Evolutionary conservation across 106 monocot genomes (phyloP).

Genomic region (Acorus calamus): DNA sequence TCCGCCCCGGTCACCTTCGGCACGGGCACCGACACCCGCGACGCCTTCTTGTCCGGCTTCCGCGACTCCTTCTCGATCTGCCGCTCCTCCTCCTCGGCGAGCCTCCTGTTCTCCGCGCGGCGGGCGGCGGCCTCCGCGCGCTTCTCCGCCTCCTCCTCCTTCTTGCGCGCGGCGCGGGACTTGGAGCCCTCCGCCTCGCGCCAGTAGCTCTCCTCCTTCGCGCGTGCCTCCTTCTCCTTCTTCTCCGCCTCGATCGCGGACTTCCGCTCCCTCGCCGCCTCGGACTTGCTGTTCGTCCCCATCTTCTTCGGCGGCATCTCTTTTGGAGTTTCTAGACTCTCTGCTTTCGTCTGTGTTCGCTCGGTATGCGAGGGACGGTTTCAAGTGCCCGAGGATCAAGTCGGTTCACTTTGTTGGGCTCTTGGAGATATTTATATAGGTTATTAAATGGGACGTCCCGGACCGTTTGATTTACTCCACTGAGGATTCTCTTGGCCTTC

Average conservation of each 20-base stretch:
- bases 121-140: conserved; percentile 66
- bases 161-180: conserved; percentile 46
- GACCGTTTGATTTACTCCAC: no score
- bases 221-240: conserved; percentile 28
- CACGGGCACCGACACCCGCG: conserved; percentile 59
- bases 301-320: conserved; percentile 88
- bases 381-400: no score
- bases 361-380: no score
- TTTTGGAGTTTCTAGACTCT: not conserved
- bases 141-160: conserved; percentile 73
- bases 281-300: conserved; percentile 81
- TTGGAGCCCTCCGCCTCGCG: conserved; percentile 60
- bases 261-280: conserved; percentile 57
- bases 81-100: conserved; percentile 68
- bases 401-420: no score
- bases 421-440: no score
- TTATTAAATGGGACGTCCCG: no score
- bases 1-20: conserved; percentile 77
- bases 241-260: conserved; percentile 43
- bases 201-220: conserved; percentile 56
- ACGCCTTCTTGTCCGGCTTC: conserved; percentile 77
- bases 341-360: no score
- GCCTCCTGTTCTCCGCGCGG: conserved; percentile 58
- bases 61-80: conserved; percentile 41
- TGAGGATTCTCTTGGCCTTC: no score